Conservation (phyloP, 176 grass and related monocot genomes). For the Phoenix roebelenii region DNA sequence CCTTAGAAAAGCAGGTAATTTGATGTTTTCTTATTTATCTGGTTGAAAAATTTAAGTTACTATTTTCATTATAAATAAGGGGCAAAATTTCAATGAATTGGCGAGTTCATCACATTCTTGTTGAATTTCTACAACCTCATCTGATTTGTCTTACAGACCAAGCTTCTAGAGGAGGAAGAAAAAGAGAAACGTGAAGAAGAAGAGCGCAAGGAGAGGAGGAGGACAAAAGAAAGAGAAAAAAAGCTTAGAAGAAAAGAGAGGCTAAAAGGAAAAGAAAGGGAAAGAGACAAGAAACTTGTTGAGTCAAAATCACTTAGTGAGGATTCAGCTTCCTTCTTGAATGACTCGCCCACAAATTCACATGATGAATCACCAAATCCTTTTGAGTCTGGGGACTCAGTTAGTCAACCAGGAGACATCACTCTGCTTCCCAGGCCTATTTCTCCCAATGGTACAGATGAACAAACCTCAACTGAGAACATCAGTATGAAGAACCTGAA, state of each 20-base stretch:
- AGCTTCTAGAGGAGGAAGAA: constrained; percentile 96
- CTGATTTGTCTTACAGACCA: constrained; percentile 45
- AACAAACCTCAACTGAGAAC: constrained; percentile 19
- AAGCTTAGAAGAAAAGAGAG: constrained; percentile 91
- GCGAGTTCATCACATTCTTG: too few relatives aligned
- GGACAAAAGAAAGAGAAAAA: constrained; percentile 86
- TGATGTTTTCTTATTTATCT: constrained; percentile 11
- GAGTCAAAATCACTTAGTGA: constrained; percentile 29
- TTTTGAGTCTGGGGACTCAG: constrained; percentile 33
- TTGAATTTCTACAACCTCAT: background rate
- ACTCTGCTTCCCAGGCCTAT: constrained; percentile 8
- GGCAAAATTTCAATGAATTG: too few relatives aligned
- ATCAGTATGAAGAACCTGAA: constrained; percentile 6
- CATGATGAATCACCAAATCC: constrained; percentile 33
- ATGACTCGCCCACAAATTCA: constrained; percentile 23
- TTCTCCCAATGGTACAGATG: constrained; percentile 14
- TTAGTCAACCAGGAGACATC: constrained; percentile 39
- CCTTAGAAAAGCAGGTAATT: constrained; percentile 87
- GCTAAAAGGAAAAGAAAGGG: constrained; percentile 74
- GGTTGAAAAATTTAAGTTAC: background rate
- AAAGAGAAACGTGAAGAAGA: constrained; percentile 87
- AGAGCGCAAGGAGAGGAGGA: constrained; percentile 77
- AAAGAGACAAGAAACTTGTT: constrained; percentile 38
- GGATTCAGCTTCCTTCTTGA: constrained; percentile 28
- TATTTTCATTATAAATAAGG: too few relatives aligned